phyloP scores from a whole-genome alignment of 805 yeast genomes.

The Candida nonsorbophila region DNA sequence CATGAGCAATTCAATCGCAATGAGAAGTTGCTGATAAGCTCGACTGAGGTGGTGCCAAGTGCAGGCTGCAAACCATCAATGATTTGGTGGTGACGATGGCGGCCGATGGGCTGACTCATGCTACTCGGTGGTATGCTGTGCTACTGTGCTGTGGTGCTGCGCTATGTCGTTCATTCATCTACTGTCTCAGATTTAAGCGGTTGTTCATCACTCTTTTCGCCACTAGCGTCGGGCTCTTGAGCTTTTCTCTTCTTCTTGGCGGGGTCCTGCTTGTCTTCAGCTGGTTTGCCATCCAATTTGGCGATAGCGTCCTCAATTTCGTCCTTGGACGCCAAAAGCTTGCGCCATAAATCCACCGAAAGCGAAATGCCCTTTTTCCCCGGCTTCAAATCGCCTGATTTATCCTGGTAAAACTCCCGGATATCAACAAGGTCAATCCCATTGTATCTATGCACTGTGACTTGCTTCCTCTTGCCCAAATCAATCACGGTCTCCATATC shows the following conservation, averaged over 20 bases:
- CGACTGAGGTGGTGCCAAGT: no score
- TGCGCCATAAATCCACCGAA: constrained; percentile 51
- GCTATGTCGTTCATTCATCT: constrained; percentile 2
- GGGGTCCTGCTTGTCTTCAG: constrained; percentile 2
- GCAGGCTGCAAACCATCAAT: no score
- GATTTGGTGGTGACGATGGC: no score
- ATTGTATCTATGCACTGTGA: constrained; percentile 69
- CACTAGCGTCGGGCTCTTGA: constrained; percentile 4
- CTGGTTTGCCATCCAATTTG: constrained; percentile 18
- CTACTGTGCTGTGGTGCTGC: no score
- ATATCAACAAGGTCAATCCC: constrained; percentile 69
- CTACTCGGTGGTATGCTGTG: no score
- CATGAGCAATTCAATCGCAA: no score
- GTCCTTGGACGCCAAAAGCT: constrained; percentile 39
- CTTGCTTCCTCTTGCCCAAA: constrained; percentile 47
- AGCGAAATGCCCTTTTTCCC: constrained; percentile 74
- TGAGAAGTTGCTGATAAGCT: no score
- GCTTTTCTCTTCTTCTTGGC: constrained; percentile 1
- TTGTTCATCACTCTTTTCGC: constrained; percentile 7
- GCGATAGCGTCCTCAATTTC: constrained; percentile 49
- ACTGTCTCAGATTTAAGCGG: not conserved
- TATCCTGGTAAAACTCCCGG: constrained; percentile 65
- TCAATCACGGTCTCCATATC: constrained; percentile 9
- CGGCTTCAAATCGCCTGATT: constrained; percentile 63
- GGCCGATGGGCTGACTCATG: no score